phyloP scores from a whole-genome alignment of 2,329 filamentous ascomycete genomes.

The Ophiostoma ips region DNA sequence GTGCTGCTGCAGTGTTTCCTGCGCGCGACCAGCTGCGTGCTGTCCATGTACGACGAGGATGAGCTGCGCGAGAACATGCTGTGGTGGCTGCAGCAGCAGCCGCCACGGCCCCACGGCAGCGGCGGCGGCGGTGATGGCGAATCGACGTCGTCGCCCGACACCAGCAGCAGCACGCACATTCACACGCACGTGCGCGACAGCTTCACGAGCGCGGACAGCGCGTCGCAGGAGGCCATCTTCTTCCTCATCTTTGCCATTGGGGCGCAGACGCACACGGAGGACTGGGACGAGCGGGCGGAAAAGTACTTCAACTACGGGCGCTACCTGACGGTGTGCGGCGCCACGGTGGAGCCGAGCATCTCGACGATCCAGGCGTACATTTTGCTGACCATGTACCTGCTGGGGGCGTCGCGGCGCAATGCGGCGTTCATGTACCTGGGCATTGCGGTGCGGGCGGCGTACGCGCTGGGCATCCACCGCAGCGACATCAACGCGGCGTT shows the following conservation, averaged over 20 bases:
- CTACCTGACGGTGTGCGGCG: slow-evolving; percentile 31
- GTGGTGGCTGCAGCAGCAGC: slow-evolving; percentile 18
- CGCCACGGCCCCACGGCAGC: neutral
- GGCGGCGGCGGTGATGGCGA: neutral
- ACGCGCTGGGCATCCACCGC: slow-evolving; percentile 39
- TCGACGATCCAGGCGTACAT: slow-evolving; percentile 38
- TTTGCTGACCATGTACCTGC: slow-evolving; percentile 45
- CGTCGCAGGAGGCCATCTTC: slow-evolving; percentile 6
- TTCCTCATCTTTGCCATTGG: slow-evolving; percentile 16
- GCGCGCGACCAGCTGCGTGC: slow-evolving; percentile 17
- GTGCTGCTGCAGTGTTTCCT: slow-evolving; percentile 21
- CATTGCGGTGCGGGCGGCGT: slow-evolving; percentile 42
- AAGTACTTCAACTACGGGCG: slow-evolving; percentile 14
- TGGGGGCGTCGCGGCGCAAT: slow-evolving; percentile 43
- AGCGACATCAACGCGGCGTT: slow-evolving; percentile 18
- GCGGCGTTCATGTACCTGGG: slow-evolving; percentile 51
- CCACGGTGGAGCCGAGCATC: slow-evolving; percentile 39
- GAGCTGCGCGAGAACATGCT: slow-evolving; percentile 17
- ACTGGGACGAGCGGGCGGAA: slow-evolving; percentile 9
- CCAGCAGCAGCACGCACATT: neutral
- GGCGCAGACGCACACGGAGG: slow-evolving; percentile 12
- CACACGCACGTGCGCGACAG: too few relatives aligned
- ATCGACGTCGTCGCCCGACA: neutral
- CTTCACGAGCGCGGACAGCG: slow-evolving; percentile 11
- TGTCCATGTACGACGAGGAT: slow-evolving; percentile 21